Conservation (phyloP, 2,329 filamentous ascomycete species). For the Bipolaris zeicola region DNA sequence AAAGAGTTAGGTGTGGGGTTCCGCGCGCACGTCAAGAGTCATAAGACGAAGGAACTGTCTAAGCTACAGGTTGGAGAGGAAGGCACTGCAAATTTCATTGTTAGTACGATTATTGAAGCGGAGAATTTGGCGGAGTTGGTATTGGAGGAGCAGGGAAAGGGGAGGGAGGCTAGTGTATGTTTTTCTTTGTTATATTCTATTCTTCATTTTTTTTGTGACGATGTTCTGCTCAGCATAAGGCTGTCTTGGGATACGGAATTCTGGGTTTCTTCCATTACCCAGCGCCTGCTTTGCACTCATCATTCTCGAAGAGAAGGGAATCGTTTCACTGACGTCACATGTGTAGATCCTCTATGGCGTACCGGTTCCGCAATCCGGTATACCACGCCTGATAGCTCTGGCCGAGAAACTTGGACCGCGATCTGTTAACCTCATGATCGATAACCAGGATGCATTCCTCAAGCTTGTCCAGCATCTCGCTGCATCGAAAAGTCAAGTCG, state of each 20-base stretch:
- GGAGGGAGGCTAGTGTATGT: constrained; percentile 64
- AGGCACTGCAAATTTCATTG: constrained; percentile 65
- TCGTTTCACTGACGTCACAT: background rate
- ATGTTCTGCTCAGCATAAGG: background rate
- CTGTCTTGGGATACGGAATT: too few species aligned
- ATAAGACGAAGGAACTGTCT: constrained; percentile 75
- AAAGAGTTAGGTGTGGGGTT: constrained; percentile 67
- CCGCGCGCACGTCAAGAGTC: constrained; percentile 80
- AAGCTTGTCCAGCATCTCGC: constrained; percentile 42
- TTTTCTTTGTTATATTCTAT: background rate
- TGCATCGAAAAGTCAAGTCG: constrained; percentile 37
- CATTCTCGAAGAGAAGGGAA: background rate
- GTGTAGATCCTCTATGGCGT: constrained; percentile 71
- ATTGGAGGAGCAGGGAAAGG: constrained; percentile 60
- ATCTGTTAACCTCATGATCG: constrained; percentile 69
- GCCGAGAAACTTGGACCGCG: constrained; percentile 59
- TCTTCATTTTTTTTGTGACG: background rate
- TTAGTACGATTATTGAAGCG: constrained; percentile 76
- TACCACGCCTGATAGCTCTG: constrained; percentile 65
- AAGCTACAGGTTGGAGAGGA: constrained; percentile 68
- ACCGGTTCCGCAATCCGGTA: constrained; percentile 66
- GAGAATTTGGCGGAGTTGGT: constrained; percentile 69
- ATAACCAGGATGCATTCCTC: constrained; percentile 62
- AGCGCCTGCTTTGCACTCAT: background rate
- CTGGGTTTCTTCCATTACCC: background rate